Base-by-base conservation (phyloP, 805 yeast species). In the Henningerozyma blattae region DNA sequence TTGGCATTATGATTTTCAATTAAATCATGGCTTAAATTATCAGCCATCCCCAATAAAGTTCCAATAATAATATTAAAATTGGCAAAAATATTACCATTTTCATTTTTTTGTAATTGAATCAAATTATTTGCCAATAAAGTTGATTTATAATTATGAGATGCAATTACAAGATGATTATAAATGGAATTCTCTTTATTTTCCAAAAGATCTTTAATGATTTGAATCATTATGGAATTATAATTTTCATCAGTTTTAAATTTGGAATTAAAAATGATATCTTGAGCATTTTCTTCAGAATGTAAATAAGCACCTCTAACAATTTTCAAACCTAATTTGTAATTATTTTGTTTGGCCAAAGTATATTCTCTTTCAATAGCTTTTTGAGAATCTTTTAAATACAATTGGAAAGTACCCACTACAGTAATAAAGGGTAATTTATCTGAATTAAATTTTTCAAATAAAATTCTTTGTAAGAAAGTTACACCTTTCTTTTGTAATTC, bases 21-120 rank as follows among this genome's bases (percentile, higher is more conserved):
- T 49, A 87, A 67, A 45, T 81, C 84, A 54, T 70, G 68, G 18
- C 95, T 84, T 40, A 83, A 72, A 48, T 80, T 78, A 58, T 87
- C 97, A 33, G 94, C 93, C 96, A 87, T 89, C 25, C 97, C 97
- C 52, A 89, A 64, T 43, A 87, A 70, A 63, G 89, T 96, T 28
- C 89, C 97, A 46, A 86, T 66, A 6, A 82, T 85, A 18, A 87
- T 80, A 45, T 82, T 81, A 30, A 75, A 62, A 39, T 61, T 62
- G 25, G 85, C 80, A 42, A 76, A 78, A 31, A 74, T 61, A 36
- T 59, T 58, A 15, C 42, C 43, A 15, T 42, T 36, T 5, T 55
- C 50, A 32, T 54, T 53, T 28, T 60, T 54, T 12, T 38, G 31
- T 32, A 83, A 56, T 8, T 24, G 10, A 24, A 15, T 12, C 39